Evolutionary conservation across 257 asterid species (phyloP).

Genomic region (Scutellaria baicalensis): DNA sequence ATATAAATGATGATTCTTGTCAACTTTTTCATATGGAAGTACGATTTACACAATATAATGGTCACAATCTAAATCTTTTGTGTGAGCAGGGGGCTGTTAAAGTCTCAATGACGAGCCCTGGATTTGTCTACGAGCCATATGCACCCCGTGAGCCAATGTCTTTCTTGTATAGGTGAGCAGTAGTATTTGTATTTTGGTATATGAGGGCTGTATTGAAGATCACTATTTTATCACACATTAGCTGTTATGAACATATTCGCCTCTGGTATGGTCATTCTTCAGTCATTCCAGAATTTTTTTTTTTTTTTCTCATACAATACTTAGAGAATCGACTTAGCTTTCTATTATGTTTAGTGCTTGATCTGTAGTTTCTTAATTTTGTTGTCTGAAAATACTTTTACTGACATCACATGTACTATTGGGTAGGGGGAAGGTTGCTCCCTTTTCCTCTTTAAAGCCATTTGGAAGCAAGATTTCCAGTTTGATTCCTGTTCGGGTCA

Average conservation of each 20-base stretch:
- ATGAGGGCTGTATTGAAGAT: background rate
- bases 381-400: background rate
- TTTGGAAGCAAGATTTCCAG: background rate
- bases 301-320: too few species aligned
- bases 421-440: background rate
- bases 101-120: conserved; percentile 72
- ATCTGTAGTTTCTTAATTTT: background rate
- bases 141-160: conserved; percentile 56
- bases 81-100: conserved; percentile 51
- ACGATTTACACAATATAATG: background rate
- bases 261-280: background rate
- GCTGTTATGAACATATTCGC: background rate
- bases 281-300: background rate
- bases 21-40: background rate
- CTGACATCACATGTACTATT: background rate
- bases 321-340: too few species aligned
- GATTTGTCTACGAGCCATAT: conserved; percentile 78
- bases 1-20: background rate
- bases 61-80: conserved; percentile 12
- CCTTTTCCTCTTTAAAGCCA: background rate
- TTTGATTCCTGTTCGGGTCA: background rate
- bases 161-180: conserved; percentile 63
- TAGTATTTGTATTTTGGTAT: background rate
- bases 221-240: background rate
- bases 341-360: background rate